A percentile compares a stretch with the other conserved stretches of the same genome.
Conservation (phyloP, 2,329 filamentous ascomycete species). For the Pseudocercospora crystallina region DNA sequence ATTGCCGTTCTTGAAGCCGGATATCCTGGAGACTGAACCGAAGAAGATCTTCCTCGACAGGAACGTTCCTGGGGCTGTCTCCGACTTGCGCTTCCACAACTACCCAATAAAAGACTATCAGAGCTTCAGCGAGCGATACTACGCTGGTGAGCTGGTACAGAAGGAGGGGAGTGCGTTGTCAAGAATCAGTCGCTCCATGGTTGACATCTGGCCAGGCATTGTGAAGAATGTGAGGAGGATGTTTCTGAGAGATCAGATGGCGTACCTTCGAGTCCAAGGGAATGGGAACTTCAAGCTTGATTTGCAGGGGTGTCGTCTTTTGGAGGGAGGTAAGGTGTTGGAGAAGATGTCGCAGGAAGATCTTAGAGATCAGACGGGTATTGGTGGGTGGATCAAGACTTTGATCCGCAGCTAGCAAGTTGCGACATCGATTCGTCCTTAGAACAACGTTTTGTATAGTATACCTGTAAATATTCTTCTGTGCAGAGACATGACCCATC, state of each 20-base stretch:
- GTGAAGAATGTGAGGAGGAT: slow-evolving; percentile 26
- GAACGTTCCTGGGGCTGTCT: slow-evolving; percentile 4
- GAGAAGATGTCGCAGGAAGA: neutral
- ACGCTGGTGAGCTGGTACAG: slow-evolving; percentile 5
- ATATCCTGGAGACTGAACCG: slow-evolving; percentile 12
- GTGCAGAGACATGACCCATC: no score
- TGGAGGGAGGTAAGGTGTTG: slow-evolving; percentile 25
- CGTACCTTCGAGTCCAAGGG: slow-evolving; percentile 22
- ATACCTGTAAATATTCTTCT: no score
- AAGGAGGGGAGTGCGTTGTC: neutral
- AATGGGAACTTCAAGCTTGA: slow-evolving; percentile 30
- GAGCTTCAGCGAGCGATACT: slow-evolving; percentile 18
- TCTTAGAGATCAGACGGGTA: no score
- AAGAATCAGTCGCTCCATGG: slow-evolving; percentile 8
- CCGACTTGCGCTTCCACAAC: slow-evolving; percentile 9
- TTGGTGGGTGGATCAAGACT: no score
- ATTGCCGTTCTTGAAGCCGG: slow-evolving; percentile 23
- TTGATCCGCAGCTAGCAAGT: no score
- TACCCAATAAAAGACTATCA: slow-evolving; percentile 6
- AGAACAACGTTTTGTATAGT: no score
- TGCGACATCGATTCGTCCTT: no score
- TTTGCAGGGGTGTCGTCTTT: slow-evolving; percentile 26
- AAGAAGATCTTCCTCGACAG: slow-evolving; percentile 16
- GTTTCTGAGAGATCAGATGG: slow-evolving; percentile 30
- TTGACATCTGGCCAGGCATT: slow-evolving; percentile 16